Evolutionary conservation across 306 rosid genomes (phyloP), one percentile per base, ranked within the genome.

Genomic region (Morella rubra): DNA sequence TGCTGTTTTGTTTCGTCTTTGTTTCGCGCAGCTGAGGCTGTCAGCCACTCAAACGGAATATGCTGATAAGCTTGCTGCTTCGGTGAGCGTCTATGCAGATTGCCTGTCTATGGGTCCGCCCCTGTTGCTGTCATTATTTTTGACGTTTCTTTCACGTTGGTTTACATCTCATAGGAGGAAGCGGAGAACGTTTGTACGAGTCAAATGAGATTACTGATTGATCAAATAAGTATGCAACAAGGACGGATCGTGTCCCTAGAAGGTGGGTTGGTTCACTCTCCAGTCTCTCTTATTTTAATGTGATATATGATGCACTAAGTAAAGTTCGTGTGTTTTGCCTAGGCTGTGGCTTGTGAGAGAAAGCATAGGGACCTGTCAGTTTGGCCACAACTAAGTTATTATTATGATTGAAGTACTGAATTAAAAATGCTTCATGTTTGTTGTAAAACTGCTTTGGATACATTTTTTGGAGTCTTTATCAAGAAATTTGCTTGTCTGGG

Each of bases 61-160:
- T 65, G 94, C 96, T 44, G 98, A 95, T 88, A 96, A 93, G 85
- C 97, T 95, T 13, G 95, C 98, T 16, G 84, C 81, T 47, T 93
- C 97, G 81, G 98, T 92, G 89, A 64, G 90, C 50, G 66, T 19
- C 59, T 11, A 22, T 69, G 54, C 64, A 11, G 46, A 42, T 74
- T 51, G 15, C 18, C 18, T 56, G 54, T 11, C 8, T 19, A 6
- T 73, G 49, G 8, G 20, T 15, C 1, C 7, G 40, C 3, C 8
- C 8, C 10, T 37, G 8, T 41, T 19, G 0, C 49, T 15, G 50
- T 2, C 20, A 19, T 3, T 42, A 16, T 5, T 15, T 65, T 4
- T 1, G 64, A 22, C 37, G 8, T 58, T 10, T 58, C 37, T 58
- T 50, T 6, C 14, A 22, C 62, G 12, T 44, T 69, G 12, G 42